phyloP scores from a whole-genome alignment of 345 rosid species.

The Eucalyptus curtisii region DNA sequence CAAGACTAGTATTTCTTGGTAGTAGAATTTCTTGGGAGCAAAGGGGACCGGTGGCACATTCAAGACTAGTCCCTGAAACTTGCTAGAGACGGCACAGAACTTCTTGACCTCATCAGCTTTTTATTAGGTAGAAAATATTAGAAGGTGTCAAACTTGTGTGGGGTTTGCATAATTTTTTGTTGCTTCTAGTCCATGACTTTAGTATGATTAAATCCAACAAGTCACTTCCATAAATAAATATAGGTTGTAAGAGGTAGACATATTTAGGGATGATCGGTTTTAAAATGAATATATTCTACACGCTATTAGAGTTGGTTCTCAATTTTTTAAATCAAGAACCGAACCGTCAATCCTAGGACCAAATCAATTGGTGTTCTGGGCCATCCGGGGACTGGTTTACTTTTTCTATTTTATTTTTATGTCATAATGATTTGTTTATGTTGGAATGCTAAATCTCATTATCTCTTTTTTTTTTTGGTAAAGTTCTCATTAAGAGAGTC shows the following conservation, averaged over 20 bases:
- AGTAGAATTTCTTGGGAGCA: neutral
- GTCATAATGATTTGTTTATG: neutral
- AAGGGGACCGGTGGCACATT: neutral
- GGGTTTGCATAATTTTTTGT: neutral
- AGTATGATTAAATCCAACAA: neutral
- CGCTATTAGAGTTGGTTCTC: fast-evolving
- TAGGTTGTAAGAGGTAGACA: neutral
- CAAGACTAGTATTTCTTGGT: neutral
- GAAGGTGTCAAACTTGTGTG: neutral
- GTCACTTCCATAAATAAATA: neutral
- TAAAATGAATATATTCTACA: neutral
- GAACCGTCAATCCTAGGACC: fast-evolving
- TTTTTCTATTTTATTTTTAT: neutral
- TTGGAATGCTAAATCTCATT: neutral
- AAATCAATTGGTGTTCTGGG: neutral
- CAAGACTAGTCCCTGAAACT: neutral
- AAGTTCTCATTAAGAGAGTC: neutral
- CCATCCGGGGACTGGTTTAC: neutral
- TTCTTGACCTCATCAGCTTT: neutral
- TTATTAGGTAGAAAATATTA: neutral
- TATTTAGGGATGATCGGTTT: fast-evolving
- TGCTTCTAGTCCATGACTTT: neutral
- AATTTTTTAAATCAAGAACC: neutral
- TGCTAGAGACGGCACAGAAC: neutral
- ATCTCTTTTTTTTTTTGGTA: too few relatives aligned